Percentiles rank a stretch among this genome's conserved stretches.
These are phyloP conservation scores for Colletotrichum sp. DNA, from an alignment of 2,329 filamentous ascomycete genomes.

Conservation along the genomic window DNA sequence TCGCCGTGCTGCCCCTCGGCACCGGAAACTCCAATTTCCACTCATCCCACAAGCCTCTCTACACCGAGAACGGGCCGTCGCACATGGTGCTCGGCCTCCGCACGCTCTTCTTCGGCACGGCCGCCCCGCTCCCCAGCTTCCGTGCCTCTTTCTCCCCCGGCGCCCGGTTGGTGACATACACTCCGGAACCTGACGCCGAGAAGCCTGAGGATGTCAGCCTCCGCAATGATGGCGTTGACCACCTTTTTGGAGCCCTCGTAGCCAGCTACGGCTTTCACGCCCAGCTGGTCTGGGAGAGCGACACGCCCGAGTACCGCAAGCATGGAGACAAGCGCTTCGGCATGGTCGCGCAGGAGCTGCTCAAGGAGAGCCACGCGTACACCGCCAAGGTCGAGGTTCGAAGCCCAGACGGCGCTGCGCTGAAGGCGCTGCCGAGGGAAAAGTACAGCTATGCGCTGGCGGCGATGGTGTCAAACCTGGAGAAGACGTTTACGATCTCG, in stretches of 20 bases:
- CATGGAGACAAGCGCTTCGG: slow-evolving; percentile 81
- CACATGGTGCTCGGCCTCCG: slow-evolving; percentile 56
- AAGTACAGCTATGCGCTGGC: slow-evolving; percentile 79
- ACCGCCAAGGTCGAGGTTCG: slow-evolving; percentile 40
- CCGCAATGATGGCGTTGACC: slow-evolving; percentile 36
- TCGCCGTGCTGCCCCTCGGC: slow-evolving; percentile 65
- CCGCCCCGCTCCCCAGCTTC: slow-evolving; percentile 66
- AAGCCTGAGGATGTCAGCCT: slow-evolving; percentile 25
- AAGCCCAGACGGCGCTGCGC: slow-evolving; percentile 17
- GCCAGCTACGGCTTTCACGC: slow-evolving; percentile 91
- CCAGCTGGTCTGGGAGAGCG: slow-evolving; percentile 87
- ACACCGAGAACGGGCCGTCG: slow-evolving; percentile 43
- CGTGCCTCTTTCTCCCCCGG: slow-evolving; percentile 65
- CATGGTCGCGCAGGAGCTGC: slow-evolving; percentile 80
- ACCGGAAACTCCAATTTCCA: slow-evolving; percentile 71
- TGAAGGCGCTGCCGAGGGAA: slow-evolving; percentile 31
- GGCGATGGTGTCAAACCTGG: slow-evolving; percentile 80
- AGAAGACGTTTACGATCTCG: slow-evolving; percentile 82
- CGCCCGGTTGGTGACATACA: slow-evolving; percentile 51
- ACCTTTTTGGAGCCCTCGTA: slow-evolving; percentile 79
- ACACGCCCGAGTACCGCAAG: slow-evolving; percentile 80
- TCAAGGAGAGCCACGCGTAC: slow-evolving; percentile 62
- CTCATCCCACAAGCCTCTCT: slow-evolving; percentile 64
- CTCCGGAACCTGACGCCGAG: slow-evolving; percentile 11
- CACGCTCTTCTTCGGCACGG: slow-evolving; percentile 63